A percentile compares a stretch with the other conserved stretches of the same genome.
Conservation (phyloP, 2,329 filamentous ascomycete species). For the Ascocoryne sarcoides region DNA sequence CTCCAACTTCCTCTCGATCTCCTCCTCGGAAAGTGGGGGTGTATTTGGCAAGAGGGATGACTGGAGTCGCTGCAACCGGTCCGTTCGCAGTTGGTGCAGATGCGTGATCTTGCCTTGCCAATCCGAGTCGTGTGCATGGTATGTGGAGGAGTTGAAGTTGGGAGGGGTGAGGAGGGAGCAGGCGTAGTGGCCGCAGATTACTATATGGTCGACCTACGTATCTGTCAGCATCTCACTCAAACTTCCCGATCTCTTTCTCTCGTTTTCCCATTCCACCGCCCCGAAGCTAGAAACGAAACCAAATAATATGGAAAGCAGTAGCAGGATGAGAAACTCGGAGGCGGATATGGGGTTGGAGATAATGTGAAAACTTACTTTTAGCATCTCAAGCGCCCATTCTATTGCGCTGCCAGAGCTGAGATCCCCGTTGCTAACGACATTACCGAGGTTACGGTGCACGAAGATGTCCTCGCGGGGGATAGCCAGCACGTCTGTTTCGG, state of each 20-base stretch:
- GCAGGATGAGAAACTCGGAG: background rate
- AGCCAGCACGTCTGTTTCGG: constrained; percentile 54
- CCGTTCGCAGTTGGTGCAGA: too few species aligned
- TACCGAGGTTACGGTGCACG: constrained; percentile 64
- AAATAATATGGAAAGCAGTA: background rate
- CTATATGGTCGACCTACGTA: constrained; percentile 41
- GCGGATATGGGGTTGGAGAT: too few species aligned
- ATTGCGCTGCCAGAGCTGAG: constrained; percentile 52
- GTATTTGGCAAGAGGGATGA: too few species aligned
- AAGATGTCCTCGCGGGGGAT: constrained; percentile 58
- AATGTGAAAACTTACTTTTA: constrained; percentile 42
- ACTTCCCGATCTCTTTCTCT: background rate
- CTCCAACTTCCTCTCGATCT: constrained; percentile 32
- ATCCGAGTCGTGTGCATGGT: constrained; percentile 3
- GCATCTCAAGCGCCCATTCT: constrained; percentile 52
- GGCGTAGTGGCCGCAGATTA: constrained; percentile 46
- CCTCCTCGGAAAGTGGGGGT: too few species aligned
- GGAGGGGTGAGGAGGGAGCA: constrained; percentile 39
- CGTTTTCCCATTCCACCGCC: background rate
- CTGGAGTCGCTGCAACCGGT: constrained; percentile 40
- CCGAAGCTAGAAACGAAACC: background rate
- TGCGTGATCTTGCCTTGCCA: constrained; percentile 2
- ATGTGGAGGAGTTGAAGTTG: constrained; percentile 16
- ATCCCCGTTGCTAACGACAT: constrained; percentile 52
- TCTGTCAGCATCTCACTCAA: background rate